Evolutionary conservation across 1,284 basidiomycete genomes (phyloP).

Genomic region (Thecaphora thlaspeos): DNA sequence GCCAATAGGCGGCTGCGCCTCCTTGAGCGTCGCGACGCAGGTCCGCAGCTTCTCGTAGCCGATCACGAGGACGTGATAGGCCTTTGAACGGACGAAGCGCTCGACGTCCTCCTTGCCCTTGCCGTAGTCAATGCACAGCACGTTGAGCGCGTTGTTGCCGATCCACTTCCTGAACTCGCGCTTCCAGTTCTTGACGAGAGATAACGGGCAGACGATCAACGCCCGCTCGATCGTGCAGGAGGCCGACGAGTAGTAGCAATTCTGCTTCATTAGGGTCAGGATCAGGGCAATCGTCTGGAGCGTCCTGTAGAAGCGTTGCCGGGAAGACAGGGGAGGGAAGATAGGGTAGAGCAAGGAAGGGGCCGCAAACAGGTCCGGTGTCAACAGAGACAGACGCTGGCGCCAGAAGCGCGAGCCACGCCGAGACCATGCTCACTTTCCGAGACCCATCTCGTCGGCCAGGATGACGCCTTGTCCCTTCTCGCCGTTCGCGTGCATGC

Average conservation of each 20-base stretch:
- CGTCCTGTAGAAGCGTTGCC: conserved; percentile 61
- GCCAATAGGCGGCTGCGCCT: conserved; percentile 73
- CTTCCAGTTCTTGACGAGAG: conserved; percentile 96
- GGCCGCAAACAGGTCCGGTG: no score
- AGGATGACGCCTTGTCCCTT: conserved; percentile 97
- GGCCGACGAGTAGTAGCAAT: conserved; percentile 72
- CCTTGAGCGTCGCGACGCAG: conserved; percentile 39
- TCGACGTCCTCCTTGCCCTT: conserved; percentile 35
- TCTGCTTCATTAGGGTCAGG: conserved; percentile 93
- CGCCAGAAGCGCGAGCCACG: no score
- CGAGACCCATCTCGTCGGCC: conserved; percentile 95
- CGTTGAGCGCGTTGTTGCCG: conserved; percentile 66
- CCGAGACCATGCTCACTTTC: conserved; percentile 62
- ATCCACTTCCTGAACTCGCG: conserved; percentile 78
- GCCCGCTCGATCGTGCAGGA: conserved; percentile 93
- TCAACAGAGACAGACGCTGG: no score
- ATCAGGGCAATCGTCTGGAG: conserved; percentile 93
- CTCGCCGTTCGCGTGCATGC: conserved; percentile 85
- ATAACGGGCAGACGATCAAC: conserved; percentile 95
- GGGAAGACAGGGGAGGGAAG: neutral
- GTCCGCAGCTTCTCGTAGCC: conserved; percentile 85
- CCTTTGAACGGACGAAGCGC: conserved; percentile 59
- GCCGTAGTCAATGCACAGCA: conserved; percentile 70
- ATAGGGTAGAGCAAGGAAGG: no score
- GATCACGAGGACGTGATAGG: conserved; percentile 81